Conservation (phyloP, 2,329 filamentous ascomycete genomes). For the Venturia carpophila region DNA sequence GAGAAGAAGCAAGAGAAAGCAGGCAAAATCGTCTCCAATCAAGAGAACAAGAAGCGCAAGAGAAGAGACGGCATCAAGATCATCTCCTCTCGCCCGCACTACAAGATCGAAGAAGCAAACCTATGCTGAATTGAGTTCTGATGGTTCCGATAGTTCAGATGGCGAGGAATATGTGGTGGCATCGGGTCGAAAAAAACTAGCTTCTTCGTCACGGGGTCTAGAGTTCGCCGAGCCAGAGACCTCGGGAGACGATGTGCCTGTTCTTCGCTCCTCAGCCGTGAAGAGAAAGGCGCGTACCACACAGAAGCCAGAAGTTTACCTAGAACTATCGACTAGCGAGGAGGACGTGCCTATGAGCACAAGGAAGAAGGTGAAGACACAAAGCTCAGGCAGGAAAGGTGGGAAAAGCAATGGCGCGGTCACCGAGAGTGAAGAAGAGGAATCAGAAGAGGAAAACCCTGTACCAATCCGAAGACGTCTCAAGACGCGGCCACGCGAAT, state of each 20-base stretch:
- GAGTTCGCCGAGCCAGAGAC: constrained; percentile 17
- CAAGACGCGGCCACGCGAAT: constrained; percentile 7
- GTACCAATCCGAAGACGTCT: neutral
- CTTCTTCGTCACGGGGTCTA: neutral
- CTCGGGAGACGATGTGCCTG: constrained; percentile 16
- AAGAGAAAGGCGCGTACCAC: constrained; percentile 1
- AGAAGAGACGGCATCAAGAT: neutral
- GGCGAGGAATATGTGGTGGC: neutral
- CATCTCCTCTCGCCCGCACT: neutral
- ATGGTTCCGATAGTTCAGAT: neutral
- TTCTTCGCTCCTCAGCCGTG: constrained; percentile 14
- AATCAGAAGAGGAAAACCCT: constrained; percentile 13
- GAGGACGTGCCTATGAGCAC: constrained; percentile 9
- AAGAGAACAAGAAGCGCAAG: neutral
- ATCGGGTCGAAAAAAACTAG: neutral
- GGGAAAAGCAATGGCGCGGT: neutral
- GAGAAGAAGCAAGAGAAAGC: neutral
- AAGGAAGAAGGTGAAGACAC: constrained; percentile 5
- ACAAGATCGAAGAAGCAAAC: constrained; percentile 1
- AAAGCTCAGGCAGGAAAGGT: neutral
- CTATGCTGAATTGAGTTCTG: neutral
- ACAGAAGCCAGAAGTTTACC: constrained; percentile 2
- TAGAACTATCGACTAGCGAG: constrained; percentile 12
- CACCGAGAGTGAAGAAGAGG: constrained; percentile 6
- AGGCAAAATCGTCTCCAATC: neutral